phyloP scores from a whole-genome alignment of 495 filamentous ascomycete genomes.

The Xylaria castorea region DNA sequence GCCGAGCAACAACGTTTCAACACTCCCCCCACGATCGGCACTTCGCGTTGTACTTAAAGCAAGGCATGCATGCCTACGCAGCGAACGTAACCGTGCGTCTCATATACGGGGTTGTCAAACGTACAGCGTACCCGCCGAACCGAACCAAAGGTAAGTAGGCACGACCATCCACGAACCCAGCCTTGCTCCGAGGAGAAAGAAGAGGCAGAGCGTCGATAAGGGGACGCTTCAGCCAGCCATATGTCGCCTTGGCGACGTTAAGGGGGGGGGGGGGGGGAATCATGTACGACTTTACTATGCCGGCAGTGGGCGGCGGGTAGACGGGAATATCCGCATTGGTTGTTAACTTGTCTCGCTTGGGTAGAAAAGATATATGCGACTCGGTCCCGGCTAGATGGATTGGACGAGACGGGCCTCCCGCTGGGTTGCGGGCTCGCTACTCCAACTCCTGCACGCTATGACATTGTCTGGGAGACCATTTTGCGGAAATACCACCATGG shows the following conservation, averaged over 20 bases:
- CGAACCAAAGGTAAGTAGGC: neutral
- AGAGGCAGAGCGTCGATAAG: neutral
- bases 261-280: neutral
- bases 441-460: conserved; percentile 26
- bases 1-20: neutral
- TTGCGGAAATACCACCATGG: conserved; percentile 15
- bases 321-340: neutral
- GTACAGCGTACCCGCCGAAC: neutral
- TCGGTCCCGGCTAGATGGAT: conserved; percentile 8
- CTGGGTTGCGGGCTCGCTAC: neutral
- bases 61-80: neutral
- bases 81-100: conserved; percentile 2
- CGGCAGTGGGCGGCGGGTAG: neutral
- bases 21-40: conserved; percentile 9
- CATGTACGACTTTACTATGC: conserved; percentile 1
- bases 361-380: conserved; percentile 7
- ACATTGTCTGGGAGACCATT: conserved; percentile 1
- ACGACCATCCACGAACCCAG: neutral
- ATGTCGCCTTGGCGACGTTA: conserved; percentile 10
- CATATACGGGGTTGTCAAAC: neutral
- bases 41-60: conserved; percentile 5
- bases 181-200: conserved; percentile 2
- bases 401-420: conserved; percentile 1
- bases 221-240: conserved; percentile 7
- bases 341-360: conserved; percentile 14